A percentile compares a stretch with the other conserved stretches of the same genome.
These are phyloP conservation scores for Crithidia sp. DNA, from an alignment of 208 protist genomes.

Conservation along the genomic window DNA sequence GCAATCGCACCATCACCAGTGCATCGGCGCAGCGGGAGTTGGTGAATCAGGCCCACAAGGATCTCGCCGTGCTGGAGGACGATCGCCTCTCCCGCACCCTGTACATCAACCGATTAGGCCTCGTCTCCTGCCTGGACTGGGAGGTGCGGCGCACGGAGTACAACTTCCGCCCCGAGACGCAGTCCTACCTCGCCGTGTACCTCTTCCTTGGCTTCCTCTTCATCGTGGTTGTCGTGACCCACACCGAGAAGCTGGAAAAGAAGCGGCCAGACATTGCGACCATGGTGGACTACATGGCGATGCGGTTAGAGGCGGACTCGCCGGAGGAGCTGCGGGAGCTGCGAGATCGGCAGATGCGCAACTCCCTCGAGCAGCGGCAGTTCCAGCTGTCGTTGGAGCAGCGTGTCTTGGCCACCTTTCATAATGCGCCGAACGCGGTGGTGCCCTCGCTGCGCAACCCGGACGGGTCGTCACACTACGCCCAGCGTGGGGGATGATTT, in stretches of 20 bases:
- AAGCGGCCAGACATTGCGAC: conserved; percentile 72
- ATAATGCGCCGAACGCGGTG: conserved; percentile 65
- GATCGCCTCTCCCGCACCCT: conserved; percentile 84
- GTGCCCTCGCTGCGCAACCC: conserved; percentile 58
- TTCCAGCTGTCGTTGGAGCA: conserved; percentile 71
- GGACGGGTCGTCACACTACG: conserved; percentile 33
- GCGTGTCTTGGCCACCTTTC: conserved; percentile 79
- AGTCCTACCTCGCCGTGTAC: conserved; percentile 48
- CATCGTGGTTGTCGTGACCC: conserved; percentile 38
- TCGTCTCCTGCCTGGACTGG: conserved; percentile 92
- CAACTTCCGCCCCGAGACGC: conserved; percentile 76
- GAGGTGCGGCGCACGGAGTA: conserved; percentile 89
- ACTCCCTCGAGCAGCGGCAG: conserved; percentile 51
- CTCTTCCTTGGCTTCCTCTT: conserved; percentile 56
- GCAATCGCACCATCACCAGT: conserved; percentile 71
- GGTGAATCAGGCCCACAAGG: conserved; percentile 84
- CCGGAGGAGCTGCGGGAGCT: conserved; percentile 59
- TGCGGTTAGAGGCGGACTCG: conserved; percentile 82
- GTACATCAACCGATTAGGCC: conserved; percentile 88
- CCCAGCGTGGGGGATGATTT: conserved; percentile 11
- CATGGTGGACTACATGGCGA: conserved; percentile 86
- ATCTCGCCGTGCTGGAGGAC: conserved; percentile 83
- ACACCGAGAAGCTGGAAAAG: conserved; percentile 60
- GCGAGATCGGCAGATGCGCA: conserved; percentile 66
- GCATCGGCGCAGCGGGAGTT: conserved; percentile 84